phyloP scores from a whole-genome alignment of 2,329 filamentous ascomycete species.

The Capronia coronata region DNA sequence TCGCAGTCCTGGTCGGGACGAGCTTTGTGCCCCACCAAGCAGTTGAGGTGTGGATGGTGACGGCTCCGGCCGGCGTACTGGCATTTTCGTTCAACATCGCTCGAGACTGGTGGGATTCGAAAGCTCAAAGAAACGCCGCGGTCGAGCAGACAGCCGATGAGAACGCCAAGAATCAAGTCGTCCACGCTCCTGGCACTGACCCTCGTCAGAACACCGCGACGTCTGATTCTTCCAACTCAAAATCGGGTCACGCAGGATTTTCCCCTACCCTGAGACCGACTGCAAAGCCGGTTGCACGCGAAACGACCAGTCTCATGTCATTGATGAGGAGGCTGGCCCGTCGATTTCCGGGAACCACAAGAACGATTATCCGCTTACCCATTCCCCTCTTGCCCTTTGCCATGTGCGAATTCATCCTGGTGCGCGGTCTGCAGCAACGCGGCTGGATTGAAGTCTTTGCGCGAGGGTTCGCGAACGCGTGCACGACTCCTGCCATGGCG shows the following conservation, averaged over 20 bases:
- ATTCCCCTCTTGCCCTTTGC: slow-evolving; percentile 28
- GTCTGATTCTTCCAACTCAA: background rate
- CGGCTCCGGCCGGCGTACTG: slow-evolving; percentile 24
- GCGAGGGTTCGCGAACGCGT: slow-evolving; percentile 24
- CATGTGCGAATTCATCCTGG: slow-evolving; percentile 29
- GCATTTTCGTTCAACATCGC: slow-evolving; percentile 25
- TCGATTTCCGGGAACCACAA: slow-evolving; percentile 24
- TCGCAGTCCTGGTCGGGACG: slow-evolving; percentile 28
- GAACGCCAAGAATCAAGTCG: slow-evolving; percentile 12
- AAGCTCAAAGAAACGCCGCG: slow-evolving; percentile 6
- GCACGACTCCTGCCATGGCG: slow-evolving; percentile 21
- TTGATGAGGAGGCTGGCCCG: slow-evolving; percentile 12
- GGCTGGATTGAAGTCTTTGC: slow-evolving; percentile 28
- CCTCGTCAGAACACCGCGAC: background rate
- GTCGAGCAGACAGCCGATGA: slow-evolving; percentile 11
- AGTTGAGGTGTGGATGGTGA: slow-evolving; percentile 29
- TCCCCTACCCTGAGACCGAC: slow-evolving; percentile 1
- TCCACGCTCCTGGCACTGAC: slow-evolving; percentile 2
- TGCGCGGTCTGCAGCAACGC: slow-evolving; percentile 26
- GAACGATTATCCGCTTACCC: slow-evolving; percentile 21
- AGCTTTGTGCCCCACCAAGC: slow-evolving; percentile 27
- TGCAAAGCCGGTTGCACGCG: background rate
- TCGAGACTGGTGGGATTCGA: slow-evolving; percentile 20
- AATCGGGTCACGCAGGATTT: background rate
- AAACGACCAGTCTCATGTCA: slow-evolving; percentile 12